Evolutionary conservation across 2,329 filamentous ascomycete genomes (phyloP), one percentile per base, ranked within the genome.

Genomic region (Xylogone sp.): DNA sequence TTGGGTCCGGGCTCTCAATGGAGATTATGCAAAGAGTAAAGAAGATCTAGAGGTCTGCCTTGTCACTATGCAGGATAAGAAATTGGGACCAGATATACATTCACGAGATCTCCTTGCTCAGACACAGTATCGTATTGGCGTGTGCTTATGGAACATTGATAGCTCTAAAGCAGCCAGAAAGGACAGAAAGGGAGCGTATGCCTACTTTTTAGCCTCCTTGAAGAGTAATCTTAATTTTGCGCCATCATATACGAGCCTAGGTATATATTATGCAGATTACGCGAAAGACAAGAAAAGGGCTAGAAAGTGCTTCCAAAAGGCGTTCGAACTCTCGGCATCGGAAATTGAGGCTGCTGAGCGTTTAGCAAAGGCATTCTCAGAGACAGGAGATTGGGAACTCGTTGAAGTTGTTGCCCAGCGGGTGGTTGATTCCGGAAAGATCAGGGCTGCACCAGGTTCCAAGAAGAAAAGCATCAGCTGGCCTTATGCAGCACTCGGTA

Each of bases 401-500:
- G 95, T 99, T 7, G 94, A 97, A 71, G 82, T 95, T 19, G 86
- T 99, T 27, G 88, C 94, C 1, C 88, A 92, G 66, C 83, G 95
- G 47, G 88, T 97, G 1, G 86, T 97, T 2, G 90, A 97, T 56
- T 97, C 93, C n/a, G 94, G 94, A 49, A 94, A 91, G 68, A 90
- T 93, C 42, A 88, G 87, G 59, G 90, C 91, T 21, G 84, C 92
- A 1, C 93, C 94, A 9, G 94, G 95, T 1, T 97, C 93, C 1
- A 96, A 95, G 76, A 86, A 88, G 61, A 93, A 90, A 69, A 90
- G 91, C 1, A 85, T 95, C 57, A 97, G 92, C 70, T 99, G 94
- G 94, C 94, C 94, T 2, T 96, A 91, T 66, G 90, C 93, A 2
- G 93, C 94, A 0, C 76, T 99, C 2, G 94, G 95, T 21, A 90